These are phyloP conservation scores for Tubosaeta sp. DNA, from an alignment of 768 basidiomycete species.

Conservation along the genomic window DNA sequence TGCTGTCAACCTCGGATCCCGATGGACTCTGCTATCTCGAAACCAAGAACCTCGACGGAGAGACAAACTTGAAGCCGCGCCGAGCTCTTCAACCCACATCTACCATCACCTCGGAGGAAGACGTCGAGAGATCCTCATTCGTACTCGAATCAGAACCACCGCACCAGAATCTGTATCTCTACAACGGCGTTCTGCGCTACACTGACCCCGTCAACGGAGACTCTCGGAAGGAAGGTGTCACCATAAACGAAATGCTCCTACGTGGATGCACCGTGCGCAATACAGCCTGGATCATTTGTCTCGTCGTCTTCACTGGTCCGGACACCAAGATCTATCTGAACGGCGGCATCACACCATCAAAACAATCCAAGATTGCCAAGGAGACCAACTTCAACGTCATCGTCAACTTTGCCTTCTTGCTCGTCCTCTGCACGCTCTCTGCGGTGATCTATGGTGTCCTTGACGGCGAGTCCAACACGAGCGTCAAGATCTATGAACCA, in stretches of 20 bases:
- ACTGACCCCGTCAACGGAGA: slow-evolving; percentile 50
- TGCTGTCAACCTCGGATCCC: slow-evolving; percentile 86
- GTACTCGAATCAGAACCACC: slow-evolving; percentile 91
- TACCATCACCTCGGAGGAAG: slow-evolving; percentile 77
- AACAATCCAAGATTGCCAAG: slow-evolving; percentile 94
- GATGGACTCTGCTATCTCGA: slow-evolving; percentile 94
- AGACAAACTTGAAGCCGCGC: slow-evolving; percentile 93
- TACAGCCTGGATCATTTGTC: slow-evolving; percentile 86
- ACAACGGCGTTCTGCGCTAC: slow-evolving; percentile 82
- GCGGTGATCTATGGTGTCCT: slow-evolving; percentile 75
- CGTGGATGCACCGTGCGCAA: slow-evolving; percentile 89
- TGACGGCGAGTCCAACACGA: slow-evolving; percentile 57
- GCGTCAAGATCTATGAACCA: slow-evolving; percentile 67
- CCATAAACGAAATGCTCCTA: slow-evolving; percentile 90
- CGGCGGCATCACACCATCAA: slow-evolving; percentile 91
- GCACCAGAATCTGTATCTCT: slow-evolving; percentile 88
- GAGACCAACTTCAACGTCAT: slow-evolving; percentile 98
- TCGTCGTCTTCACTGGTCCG: slow-evolving; percentile 91
- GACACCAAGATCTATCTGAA: slow-evolving; percentile 94
- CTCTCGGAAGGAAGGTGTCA: slow-evolving; percentile 61
- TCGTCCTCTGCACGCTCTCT: slow-evolving; percentile 70
- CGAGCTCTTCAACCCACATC: slow-evolving; percentile 73
- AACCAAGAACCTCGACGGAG: slow-evolving; percentile 97
- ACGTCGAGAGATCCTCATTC: slow-evolving; percentile 83
- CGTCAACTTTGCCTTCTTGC: slow-evolving; percentile 82